Base-by-base conservation (phyloP, 768 basidiomycete genomes). In the Hericium erinaceus region DNA sequence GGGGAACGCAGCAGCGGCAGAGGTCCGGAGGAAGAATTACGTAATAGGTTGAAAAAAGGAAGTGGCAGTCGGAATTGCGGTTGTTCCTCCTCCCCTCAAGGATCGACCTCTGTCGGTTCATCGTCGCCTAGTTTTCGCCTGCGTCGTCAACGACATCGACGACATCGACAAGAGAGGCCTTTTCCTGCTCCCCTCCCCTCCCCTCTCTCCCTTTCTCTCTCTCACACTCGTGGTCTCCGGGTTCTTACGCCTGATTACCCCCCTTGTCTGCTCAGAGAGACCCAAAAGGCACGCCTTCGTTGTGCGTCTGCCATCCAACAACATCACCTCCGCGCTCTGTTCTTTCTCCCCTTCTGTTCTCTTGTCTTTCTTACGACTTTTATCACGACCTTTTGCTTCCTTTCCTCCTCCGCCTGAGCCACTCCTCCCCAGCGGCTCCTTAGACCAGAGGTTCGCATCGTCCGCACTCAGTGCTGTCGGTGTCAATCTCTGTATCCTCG, bases 231-330 rank as follows among this genome's bases (percentile, higher is more conserved):
- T 33, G 33, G 33, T 46, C 58, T 64, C 57, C 38, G 57, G 41
- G 57, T 26, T 8, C 33, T 10, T 33, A 33, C 33, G 9, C 33
- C 33, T 33, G 33, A 6, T 33, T 65, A 39, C 54, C 48, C 52
- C 52, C 51, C 44, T 54, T 44, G 20, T 39, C 50, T 48, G 1
- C 39, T 55, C 3, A 33, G 53, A 58, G 56, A 62, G 39, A 22
- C 61, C 54, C 68, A 90, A 91, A 90, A 90, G 87, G 87, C 87
- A 79, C 89, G 89, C 89, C 89, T 92, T 91, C 79, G 85, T 78
- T 90, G 89, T 79, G 89, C 89, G 89, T 92, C 77, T 76, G 87
- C 87, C 89, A 80, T 68, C 61, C 57, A 66, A 59, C 64, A 64
- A 62, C 62, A 57, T 60, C 62, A 62, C 66, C 66, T 67, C 67